Conservation (phyloP, 495 filamentous ascomycete genomes). For the Penicillium arizonense region DNA sequence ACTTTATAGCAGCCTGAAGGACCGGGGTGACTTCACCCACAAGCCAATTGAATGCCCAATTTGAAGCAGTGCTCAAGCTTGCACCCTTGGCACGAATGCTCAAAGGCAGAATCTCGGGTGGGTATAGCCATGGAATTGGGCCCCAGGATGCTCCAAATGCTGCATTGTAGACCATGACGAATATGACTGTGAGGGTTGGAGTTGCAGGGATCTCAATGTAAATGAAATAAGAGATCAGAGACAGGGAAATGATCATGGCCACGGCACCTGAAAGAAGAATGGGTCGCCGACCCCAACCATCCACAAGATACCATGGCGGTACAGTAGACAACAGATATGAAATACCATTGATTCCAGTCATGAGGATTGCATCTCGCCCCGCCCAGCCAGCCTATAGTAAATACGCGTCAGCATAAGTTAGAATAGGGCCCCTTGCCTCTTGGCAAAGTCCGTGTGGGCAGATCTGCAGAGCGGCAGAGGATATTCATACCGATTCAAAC, state of each 20-base stretch:
- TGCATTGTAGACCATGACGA: slow-evolving; percentile 98
- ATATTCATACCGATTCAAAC: slow-evolving; percentile 64
- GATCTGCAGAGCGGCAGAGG: neutral
- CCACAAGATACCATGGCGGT: slow-evolving; percentile 96
- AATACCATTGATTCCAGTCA: slow-evolving; percentile 96
- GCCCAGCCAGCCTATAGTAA: slow-evolving; percentile 68
- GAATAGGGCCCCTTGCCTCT: neutral
- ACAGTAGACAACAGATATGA: slow-evolving; percentile 88
- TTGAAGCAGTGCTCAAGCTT: slow-evolving; percentile 91
- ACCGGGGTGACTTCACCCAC: slow-evolving; percentile 94
- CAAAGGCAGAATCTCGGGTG: slow-evolving; percentile 92
- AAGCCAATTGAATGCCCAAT: slow-evolving; percentile 98
- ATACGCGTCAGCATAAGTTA: neutral
- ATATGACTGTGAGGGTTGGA: slow-evolving; percentile 80
- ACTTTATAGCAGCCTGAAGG: slow-evolving; percentile 83
- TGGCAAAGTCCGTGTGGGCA: too few species aligned
- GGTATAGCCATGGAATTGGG: slow-evolving; percentile 96
- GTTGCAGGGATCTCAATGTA: slow-evolving; percentile 78
- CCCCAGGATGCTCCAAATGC: slow-evolving; percentile 99
- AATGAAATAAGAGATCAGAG: slow-evolving; percentile 92
- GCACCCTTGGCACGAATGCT: slow-evolving; percentile 98
- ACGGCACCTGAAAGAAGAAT: slow-evolving; percentile 91
- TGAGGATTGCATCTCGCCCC: slow-evolving; percentile 86
- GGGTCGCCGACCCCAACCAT: slow-evolving; percentile 83
- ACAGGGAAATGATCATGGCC: slow-evolving; percentile 88